Percentiles rank a stretch among this genome's conserved stretches.
phyloP scores from a whole-genome alignment of 176 grass and related monocot species.

The Coix lacrymajobi region DNA sequence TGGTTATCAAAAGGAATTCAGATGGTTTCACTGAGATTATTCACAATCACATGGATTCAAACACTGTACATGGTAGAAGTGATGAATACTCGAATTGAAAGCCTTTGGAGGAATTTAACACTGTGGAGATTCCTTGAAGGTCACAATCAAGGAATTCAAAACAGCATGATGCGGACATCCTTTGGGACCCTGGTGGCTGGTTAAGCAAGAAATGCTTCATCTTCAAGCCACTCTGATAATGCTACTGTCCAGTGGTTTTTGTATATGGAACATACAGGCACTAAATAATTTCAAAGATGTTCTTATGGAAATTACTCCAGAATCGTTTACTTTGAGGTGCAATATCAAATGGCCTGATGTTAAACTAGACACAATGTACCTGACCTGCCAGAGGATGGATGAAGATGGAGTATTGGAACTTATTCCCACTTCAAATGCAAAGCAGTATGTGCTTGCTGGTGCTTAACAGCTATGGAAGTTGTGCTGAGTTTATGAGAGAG shows the following conservation, averaged over 20 bases:
- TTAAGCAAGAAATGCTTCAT: not conserved
- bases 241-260: not conserved
- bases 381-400: not conserved
- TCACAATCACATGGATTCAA: conserved; percentile 5
- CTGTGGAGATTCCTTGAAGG: not conserved
- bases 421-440: not conserved
- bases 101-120: conserved; percentile 1
- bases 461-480: not conserved
- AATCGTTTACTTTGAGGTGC: not conserved
- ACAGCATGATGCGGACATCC: not conserved
- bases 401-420: not conserved
- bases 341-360: not conserved
- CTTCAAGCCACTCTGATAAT: not conserved
- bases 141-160: not conserved
- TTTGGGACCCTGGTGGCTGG: not conserved
- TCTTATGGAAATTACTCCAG: not conserved
- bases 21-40: not conserved
- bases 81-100: not conserved
- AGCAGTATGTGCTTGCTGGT: not conserved
- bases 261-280: not conserved
- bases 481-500: not conserved
- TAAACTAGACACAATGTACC: not conserved
- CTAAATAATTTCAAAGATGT: not conserved
- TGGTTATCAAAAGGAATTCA: not conserved
- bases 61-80: not conserved